Conservation (phyloP, 2,329 filamentous ascomycete genomes). For the Amauroascus niger region DNA sequence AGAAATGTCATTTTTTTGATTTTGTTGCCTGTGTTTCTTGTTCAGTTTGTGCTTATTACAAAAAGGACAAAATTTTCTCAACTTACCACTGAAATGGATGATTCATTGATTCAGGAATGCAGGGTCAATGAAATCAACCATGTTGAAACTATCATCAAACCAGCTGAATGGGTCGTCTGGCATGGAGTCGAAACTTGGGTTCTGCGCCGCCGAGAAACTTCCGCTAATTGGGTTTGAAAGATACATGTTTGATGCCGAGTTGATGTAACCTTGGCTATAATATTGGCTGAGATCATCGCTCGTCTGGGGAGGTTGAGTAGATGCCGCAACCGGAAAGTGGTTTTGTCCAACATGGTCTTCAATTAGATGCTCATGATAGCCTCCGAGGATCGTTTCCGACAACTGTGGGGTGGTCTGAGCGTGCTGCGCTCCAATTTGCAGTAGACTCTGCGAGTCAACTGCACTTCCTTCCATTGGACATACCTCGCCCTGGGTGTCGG, state of each 20-base stretch:
- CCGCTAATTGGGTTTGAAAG: neutral
- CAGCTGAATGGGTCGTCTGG: neutral
- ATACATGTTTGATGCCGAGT: neutral
- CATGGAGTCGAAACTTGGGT: neutral
- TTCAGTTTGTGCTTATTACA: neutral
- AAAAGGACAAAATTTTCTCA: neutral
- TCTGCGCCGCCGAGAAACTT: neutral
- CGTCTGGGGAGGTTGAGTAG: neutral
- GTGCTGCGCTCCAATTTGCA: slow-evolving; percentile 9
- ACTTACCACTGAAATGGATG: neutral
- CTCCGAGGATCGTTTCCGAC: neutral
- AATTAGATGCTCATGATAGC: neutral
- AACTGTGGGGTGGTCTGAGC: neutral
- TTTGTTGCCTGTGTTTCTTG: neutral
- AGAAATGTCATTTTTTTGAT: neutral
- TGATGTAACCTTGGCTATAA: neutral
- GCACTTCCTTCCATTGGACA: neutral
- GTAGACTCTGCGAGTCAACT: neutral
- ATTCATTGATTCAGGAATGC: slow-evolving; percentile 1
- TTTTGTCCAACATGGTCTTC: neutral
- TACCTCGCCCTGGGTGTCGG: neutral
- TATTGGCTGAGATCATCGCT: neutral
- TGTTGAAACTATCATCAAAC: neutral
- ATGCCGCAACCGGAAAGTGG: neutral
- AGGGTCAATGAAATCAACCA: slow-evolving; percentile 1